A percentile compares a stretch with the other conserved stretches of the same genome.
phyloP scores from a whole-genome alignment of 1,139 yeast genomes.

The Kurtzmaniella quercitrusa region DNA sequence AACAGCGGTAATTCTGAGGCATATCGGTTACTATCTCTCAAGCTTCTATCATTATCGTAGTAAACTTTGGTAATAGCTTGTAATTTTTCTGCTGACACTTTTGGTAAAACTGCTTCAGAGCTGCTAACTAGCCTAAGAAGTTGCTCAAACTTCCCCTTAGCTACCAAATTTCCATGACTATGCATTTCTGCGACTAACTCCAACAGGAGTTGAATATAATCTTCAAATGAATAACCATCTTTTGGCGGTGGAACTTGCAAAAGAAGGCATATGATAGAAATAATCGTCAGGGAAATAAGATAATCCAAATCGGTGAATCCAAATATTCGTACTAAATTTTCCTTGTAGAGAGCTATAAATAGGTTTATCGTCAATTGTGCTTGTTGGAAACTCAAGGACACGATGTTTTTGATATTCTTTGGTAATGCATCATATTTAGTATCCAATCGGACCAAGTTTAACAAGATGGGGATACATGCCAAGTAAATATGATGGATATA shows the following conservation, averaged over 20 bases:
- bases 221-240: conserved; percentile 13
- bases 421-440: conserved; percentile 13
- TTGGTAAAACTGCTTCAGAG: conserved; percentile 9
- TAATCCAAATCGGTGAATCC: conserved; percentile 28
- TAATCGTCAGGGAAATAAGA: conserved; percentile 18
- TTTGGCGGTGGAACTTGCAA: conserved; percentile 9
- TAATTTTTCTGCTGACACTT: conserved; percentile 4
- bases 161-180: conserved; percentile 20
- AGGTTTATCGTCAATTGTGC: conserved; percentile 23
- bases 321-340: conserved; percentile 16
- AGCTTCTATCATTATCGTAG: neutral
- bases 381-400: conserved; percentile 18
- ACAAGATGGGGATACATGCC: conserved; percentile 23
- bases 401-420: conserved; percentile 17
- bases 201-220: conserved; percentile 18
- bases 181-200: conserved; percentile 21
- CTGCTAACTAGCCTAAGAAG: conserved; percentile 14
- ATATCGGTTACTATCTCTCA: conserved; percentile 3
- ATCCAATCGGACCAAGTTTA: conserved; percentile 14
- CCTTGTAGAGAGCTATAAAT: conserved; percentile 18
- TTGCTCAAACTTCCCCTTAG: conserved; percentile 21
- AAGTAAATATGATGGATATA: conserved; percentile 27
- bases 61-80: neutral
- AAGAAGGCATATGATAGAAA: conserved; percentile 20
- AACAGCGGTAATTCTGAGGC: neutral